These are phyloP conservation scores for Themeda triandra DNA, from an alignment of 176 grass and related monocot species.

Conservation along the genomic window DNA sequence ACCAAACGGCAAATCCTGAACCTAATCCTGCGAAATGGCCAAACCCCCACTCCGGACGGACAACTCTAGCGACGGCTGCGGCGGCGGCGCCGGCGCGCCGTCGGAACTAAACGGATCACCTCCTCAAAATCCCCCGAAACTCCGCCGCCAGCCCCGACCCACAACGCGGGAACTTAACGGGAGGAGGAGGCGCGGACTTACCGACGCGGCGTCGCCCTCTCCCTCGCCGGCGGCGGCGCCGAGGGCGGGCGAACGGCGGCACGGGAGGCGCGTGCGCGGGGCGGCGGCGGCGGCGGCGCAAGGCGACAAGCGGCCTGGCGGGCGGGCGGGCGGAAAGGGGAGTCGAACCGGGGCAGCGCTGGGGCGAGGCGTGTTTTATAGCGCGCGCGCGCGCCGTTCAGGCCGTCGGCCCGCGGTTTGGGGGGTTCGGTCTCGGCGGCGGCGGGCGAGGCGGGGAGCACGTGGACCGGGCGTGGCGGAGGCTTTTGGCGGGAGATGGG, in stretches of 20 bases:
- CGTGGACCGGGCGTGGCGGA: not conserved
- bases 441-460: constrained; percentile 19
- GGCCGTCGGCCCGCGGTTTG: not conserved
- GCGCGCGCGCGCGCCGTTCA: not conserved
- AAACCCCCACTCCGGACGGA: not conserved
- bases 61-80: not conserved
- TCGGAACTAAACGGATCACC: not conserved
- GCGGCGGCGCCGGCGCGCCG: not conserved
- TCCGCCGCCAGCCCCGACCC: not conserved
- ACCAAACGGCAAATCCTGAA: not conserved
- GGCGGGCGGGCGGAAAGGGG: not conserved
- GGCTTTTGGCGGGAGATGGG: constrained; percentile 31
- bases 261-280: not conserved
- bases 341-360: not conserved
- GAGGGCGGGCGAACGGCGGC: not conserved
- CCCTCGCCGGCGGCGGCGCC: not conserved
- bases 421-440: not conserved
- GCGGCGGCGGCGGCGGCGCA: constrained; percentile 13
- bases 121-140: not conserved
- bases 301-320: not conserved
- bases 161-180: not conserved
- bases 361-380: constrained; percentile 5
- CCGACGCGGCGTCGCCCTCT: constrained; percentile 17
- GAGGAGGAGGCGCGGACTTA: not conserved
- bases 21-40: not conserved